phyloP scores from a whole-genome alignment of 805 yeast species.

The Saturnispora kantuleensis region DNA sequence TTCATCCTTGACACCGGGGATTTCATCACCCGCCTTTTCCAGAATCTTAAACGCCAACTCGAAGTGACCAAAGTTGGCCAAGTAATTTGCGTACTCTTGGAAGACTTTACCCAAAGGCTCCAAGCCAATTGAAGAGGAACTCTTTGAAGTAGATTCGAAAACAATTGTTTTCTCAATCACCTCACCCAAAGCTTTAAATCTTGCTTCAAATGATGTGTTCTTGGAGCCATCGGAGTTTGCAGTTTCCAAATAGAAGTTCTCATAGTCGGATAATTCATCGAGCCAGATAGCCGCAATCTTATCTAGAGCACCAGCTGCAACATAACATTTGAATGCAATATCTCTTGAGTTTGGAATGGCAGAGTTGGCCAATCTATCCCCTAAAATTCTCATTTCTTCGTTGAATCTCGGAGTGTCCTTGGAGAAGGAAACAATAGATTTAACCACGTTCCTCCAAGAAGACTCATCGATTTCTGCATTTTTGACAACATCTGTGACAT shows the following conservation, averaged over 20 bases:
- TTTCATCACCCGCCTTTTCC: constrained; percentile 59
- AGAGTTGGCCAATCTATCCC: constrained; percentile 58
- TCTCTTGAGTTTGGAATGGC: constrained; percentile 40
- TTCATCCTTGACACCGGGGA: constrained; percentile 60
- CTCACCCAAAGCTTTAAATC: constrained; percentile 67
- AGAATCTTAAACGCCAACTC: constrained; percentile 70
- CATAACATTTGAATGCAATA: constrained; percentile 66
- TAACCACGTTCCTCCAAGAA: constrained; percentile 80
- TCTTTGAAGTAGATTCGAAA: constrained; percentile 45
- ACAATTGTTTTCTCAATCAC: constrained; percentile 79
- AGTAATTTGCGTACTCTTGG: constrained; percentile 71
- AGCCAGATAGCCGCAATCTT: constrained; percentile 79
- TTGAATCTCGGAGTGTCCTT: constrained; percentile 38
- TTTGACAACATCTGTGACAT: constrained; percentile 58
- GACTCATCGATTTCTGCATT: constrained; percentile 52
- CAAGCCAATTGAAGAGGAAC: constrained; percentile 32
- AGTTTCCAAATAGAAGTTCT: constrained; percentile 33
- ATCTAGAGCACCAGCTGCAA: constrained; percentile 74
- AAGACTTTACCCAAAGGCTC: constrained; percentile 49
- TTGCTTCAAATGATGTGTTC: constrained; percentile 67
- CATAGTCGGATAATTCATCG: constrained; percentile 45
- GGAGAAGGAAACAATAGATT: constrained; percentile 49
- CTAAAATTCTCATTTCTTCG: constrained; percentile 51
- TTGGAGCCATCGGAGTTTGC: constrained; percentile 31
- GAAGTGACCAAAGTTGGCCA: constrained; percentile 75